Evolutionary conservation across 768 basidiomycete genomes (phyloP).

Genomic region (Trichaptum fuscoviolaceum): DNA sequence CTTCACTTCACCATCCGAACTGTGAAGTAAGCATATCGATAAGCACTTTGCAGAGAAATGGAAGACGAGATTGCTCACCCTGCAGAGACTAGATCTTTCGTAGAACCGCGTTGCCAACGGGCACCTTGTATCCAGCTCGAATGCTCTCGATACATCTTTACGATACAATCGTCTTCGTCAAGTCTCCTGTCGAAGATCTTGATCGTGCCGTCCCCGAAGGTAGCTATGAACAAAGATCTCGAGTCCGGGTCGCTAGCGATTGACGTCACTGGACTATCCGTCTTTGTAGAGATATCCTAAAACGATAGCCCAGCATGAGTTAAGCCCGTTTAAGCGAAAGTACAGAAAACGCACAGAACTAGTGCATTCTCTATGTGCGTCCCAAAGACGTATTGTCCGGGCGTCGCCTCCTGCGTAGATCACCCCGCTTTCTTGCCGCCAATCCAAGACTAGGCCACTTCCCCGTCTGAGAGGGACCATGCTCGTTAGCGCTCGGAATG

Average conservation of each 20-base stretch:
- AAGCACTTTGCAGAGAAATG: conserved; percentile 1
- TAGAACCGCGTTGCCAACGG: conserved; percentile 68
- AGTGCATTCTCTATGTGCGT: conserved; percentile 83
- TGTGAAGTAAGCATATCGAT: conserved; percentile 24
- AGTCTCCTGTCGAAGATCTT: conserved; percentile 90
- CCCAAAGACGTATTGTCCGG: conserved; percentile 86
- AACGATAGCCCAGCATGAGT: background rate
- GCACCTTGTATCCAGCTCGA: conserved; percentile 88
- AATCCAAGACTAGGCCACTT: conserved; percentile 82
- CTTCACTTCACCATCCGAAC: conserved; percentile 84
- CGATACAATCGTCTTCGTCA: conserved; percentile 75
- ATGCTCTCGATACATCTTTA: conserved; percentile 74
- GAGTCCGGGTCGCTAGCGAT: conserved; percentile 74
- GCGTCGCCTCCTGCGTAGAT: conserved; percentile 91
- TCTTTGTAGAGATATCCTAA: conserved; percentile 86
- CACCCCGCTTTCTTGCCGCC: conserved; percentile 85
- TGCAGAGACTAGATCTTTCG: conserved; percentile 75
- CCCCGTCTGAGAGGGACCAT: conserved; percentile 70
- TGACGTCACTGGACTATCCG: conserved; percentile 85
- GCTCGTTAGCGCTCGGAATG: conserved; percentile 86
- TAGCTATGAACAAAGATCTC: conserved; percentile 77
- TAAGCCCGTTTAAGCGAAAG: background rate
- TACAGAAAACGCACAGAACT: conserved; percentile 47
- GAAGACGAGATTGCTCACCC: conserved; percentile 47
- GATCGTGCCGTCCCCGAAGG: conserved; percentile 89